Conservation (phyloP, 139 green algal genomes). For the Chlamydomonas sp. region DNA sequence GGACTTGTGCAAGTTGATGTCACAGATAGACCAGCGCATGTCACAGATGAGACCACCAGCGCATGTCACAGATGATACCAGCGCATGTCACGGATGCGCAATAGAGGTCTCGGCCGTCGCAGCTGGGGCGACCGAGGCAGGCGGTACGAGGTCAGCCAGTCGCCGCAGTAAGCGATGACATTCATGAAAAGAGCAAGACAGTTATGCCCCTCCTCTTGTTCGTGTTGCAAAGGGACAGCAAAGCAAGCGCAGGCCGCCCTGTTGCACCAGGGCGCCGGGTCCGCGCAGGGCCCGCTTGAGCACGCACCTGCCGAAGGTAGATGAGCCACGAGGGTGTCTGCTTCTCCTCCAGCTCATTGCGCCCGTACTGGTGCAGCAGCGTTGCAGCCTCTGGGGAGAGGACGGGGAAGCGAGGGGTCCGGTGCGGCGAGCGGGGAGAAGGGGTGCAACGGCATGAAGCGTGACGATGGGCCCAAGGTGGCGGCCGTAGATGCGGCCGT, state of each 20-base stretch:
- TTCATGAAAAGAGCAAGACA: too few relatives aligned
- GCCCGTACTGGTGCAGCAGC: constrained; percentile 67
- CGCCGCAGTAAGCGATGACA: too few relatives aligned
- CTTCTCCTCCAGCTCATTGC: constrained; percentile 88
- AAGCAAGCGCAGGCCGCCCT: background rate
- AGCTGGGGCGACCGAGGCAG: too few relatives aligned
- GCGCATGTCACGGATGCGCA: too few relatives aligned
- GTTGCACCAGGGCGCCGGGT: too few relatives aligned
- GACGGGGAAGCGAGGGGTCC: background rate
- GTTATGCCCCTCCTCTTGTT: background rate
- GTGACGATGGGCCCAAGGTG: too few relatives aligned
- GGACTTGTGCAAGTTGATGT: too few relatives aligned
- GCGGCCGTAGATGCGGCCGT: too few relatives aligned
- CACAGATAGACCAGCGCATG: background rate
- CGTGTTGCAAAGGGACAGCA: background rate
- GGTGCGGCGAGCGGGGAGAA: background rate
- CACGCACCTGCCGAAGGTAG: constrained; percentile 44
- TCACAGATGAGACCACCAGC: background rate
- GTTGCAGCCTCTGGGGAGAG: constrained; percentile 66
- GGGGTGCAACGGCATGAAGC: background rate
- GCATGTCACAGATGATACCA: background rate
- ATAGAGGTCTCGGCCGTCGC: too few relatives aligned
- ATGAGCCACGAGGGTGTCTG: constrained; percentile 60
- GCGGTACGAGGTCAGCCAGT: too few relatives aligned
- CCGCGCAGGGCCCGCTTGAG: background rate